These are phyloP conservation scores for Fusarium falciforme DNA, from an alignment of 2,329 filamentous ascomycete species.

Conservation along the genomic window DNA sequence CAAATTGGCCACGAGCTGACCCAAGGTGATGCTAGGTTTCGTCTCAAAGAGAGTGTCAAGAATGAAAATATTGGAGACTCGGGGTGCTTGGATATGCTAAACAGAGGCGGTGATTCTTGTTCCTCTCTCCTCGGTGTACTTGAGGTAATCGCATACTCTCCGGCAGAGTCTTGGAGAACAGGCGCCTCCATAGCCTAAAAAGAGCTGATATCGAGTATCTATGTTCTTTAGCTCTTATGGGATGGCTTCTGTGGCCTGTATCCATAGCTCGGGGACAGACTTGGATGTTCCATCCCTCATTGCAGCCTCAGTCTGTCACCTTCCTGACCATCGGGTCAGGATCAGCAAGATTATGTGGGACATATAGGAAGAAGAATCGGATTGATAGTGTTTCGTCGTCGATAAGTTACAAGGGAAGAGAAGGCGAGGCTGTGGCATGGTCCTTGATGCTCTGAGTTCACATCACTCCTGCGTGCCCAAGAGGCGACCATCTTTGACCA, in stretches of 20 bases:
- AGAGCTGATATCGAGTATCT: neutral
- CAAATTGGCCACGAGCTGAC: neutral
- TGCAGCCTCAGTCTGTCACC: neutral
- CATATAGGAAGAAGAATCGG: neutral
- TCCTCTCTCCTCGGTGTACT: neutral
- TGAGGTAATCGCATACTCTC: neutral
- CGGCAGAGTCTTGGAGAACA: neutral
- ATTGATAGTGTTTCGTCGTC: too few species aligned
- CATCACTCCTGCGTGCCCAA: neutral
- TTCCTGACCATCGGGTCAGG: neutral
- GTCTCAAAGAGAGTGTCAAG: neutral
- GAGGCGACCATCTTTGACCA: neutral
- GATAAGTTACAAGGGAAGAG: neutral
- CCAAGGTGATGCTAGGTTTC: neutral
- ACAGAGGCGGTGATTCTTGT: too few species aligned
- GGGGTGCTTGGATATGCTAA: neutral
- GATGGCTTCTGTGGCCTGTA: neutral
- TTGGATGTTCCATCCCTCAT: neutral
- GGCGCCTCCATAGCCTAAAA: neutral
- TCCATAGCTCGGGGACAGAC: neutral
- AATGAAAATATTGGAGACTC: neutral
- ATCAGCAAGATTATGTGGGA: neutral
- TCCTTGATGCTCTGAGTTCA: neutral
- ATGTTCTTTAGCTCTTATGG: neutral
- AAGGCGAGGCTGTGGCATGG: neutral